A percentile compares a stretch with the other conserved stretches of the same genome.
Evolutionary conservation across 2,329 filamentous ascomycete species (phyloP).

Genomic region (Pleomassaria siparia): DNA sequence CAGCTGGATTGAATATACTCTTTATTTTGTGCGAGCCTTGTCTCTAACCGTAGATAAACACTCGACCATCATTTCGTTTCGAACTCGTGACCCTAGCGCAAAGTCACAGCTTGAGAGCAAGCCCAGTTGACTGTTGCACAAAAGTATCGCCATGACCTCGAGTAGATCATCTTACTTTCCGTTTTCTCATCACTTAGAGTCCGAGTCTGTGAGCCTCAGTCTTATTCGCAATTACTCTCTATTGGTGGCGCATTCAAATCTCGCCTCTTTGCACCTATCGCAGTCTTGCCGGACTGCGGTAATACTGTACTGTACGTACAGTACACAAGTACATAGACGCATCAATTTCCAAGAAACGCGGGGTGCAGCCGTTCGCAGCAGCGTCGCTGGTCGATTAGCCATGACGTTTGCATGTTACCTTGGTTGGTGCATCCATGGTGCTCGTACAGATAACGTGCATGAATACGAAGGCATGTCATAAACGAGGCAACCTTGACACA

Average conservation of each 20-base stretch:
- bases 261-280: too few species aligned
- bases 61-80: background rate
- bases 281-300: too few species aligned
- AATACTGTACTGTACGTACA: too few species aligned
- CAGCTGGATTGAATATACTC: too few species aligned
- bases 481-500: background rate
- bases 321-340: too few species aligned
- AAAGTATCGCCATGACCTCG: background rate
- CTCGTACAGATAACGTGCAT: slow-evolving; percentile 9
- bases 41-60: slow-evolving; percentile 2
- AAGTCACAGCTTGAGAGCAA: too few species aligned
- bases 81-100: background rate
- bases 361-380: too few species aligned
- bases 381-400: too few species aligned
- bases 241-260: too few species aligned
- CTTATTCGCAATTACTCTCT: background rate
- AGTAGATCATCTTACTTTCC: background rate
- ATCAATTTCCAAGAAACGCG: too few species aligned
- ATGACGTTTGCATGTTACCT: background rate
- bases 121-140: background rate
- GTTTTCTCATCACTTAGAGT: background rate
- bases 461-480: slow-evolving; percentile 6
- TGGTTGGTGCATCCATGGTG: background rate
- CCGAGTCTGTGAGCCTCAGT: background rate
- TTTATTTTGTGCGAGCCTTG: background rate